Percentiles rank a stretch among this genome's conserved stretches.
These are phyloP conservation scores for Cladophialophora carrionii DNA, from an alignment of 2,329 filamentous ascomycete species.

Conservation along the genomic window DNA sequence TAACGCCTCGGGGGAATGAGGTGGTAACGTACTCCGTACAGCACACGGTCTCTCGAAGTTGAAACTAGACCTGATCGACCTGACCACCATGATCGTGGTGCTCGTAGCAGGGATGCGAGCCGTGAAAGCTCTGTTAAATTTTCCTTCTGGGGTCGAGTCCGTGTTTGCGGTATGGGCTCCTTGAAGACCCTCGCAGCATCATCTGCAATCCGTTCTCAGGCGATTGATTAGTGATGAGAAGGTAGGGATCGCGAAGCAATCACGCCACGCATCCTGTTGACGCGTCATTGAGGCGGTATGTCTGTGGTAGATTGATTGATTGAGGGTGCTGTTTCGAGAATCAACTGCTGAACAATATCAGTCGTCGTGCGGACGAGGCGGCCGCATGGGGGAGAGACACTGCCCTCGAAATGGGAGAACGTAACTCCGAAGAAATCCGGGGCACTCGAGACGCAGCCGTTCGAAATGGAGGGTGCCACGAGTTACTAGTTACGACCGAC, in stretches of 20 bases:
- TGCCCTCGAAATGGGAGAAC: not conserved
- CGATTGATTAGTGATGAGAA: not conserved
- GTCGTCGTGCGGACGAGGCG: slow-evolving; percentile 7
- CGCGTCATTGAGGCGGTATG: not conserved
- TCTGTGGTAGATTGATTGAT: not conserved
- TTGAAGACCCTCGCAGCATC: not conserved
- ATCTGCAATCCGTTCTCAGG: not conserved
- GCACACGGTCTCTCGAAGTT: not conserved
- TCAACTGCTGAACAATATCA: not conserved
- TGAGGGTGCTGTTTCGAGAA: no score
- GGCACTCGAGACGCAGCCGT: not conserved
- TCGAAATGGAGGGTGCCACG: not conserved
- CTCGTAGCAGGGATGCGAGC: not conserved
- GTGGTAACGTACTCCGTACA: not conserved
- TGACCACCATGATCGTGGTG: not conserved
- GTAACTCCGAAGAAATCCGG: not conserved
- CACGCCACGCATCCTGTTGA: not conserved
- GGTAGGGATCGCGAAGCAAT: not conserved
- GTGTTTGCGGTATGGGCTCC: not conserved
- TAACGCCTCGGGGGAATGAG: not conserved
- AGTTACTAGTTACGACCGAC: not conserved
- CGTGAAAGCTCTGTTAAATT: not conserved
- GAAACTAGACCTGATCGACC: not conserved
- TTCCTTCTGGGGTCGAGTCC: not conserved
- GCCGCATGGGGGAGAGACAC: slow-evolving; percentile 1